Base-by-base conservation (phyloP, 768 basidiomycete species). In the Piloderma croceum region DNA sequence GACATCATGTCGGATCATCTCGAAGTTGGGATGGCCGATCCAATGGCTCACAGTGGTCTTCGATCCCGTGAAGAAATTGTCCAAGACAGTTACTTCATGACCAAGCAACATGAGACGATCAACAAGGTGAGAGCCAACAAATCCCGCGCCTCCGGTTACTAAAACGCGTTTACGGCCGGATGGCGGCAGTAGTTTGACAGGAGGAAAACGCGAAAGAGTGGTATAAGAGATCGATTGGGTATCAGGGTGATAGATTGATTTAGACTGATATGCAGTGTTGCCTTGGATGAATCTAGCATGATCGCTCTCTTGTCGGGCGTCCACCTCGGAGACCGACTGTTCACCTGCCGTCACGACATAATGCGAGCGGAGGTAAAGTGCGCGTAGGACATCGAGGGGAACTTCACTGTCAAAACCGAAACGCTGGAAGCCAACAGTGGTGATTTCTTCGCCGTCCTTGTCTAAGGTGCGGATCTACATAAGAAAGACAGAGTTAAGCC, bases 31-130 rank as follows among this genome's bases (percentile, higher is more conserved):
- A 63, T 99, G 96, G 6, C 96, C 96, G 43, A 91, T 74, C 91
- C 91, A 94, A 54, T 91, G 87, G 50, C 83, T 82, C 48, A 97
- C 87, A 38, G 92, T 94, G n/a, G 91, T 94, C 64, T 92, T 92
- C 41, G 87, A 88, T 12, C 96, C 96, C 19, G 93, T 97, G 71
- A 99, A 99, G 62, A 99, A 99, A 69, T 97, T 97, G 71, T 98
- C 94, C 42, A 96, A 67, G 48, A 97, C 94, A 41, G 90, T 92
- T 52, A 94, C 91, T 61, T 97, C 92, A 58, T 99, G 96, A 12
- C 96, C 96, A 38, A 98, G 79, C 47, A 97, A 76, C 91, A 99
- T 93, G 47, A 98, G 79, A 36, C 96, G 79, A 68, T 99, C 96
- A 39, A 99, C 89, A 35, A 99, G 81, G 67, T 99, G 96, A 23